Evolutionary conservation across 805 yeast genomes (phyloP), one percentile per base, ranked within the genome.

Genomic region (Lipomyces lipofer): DNA sequence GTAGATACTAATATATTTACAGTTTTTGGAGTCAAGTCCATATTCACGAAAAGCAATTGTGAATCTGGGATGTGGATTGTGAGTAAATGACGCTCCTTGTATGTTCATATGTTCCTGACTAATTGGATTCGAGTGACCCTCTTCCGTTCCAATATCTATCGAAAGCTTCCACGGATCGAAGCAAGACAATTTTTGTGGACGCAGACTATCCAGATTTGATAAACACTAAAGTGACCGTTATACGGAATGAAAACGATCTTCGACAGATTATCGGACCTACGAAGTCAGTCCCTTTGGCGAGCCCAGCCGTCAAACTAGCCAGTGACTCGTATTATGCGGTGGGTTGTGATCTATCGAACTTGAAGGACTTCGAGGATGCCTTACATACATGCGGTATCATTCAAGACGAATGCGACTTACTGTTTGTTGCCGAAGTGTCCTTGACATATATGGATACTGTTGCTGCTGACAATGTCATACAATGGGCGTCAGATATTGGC

Each of bases 361-460:
- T 75, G 4, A 83, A 78, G 54, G 57, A 69, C 17, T 56, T 66
- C 39, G 65, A 48, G 21, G 64, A 56, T 27, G 60, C 68, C 1
- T 47, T 70, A n/a, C 35, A 54, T 10, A 15, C 49, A 7, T 45
- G 63, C 28, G 58, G 54, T 28, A 50, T 58, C 6, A 48, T 51
- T 21, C 47, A 49, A 5, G 54, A 54, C 6, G 47, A 54, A n/a
- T 38, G 61, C 13, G 46, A 58, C 13, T 52, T 64, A 43, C 74
- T 87, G 1, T 88, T 85, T 64, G 75, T 88, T 36, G 92, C 95
- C 0, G 95, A 87, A 67, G 95, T 88, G 3, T 86, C 95, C 0
- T 69, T 88, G 51, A 90, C 92, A 0, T 88, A 87, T 67, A 87
- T 88, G 94, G 73, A 76, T 35, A 83, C 86, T 10, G 75, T 75